phyloP scores from a whole-genome alignment of 2,329 filamentous ascomycete genomes.

The Esteya vermicola region DNA sequence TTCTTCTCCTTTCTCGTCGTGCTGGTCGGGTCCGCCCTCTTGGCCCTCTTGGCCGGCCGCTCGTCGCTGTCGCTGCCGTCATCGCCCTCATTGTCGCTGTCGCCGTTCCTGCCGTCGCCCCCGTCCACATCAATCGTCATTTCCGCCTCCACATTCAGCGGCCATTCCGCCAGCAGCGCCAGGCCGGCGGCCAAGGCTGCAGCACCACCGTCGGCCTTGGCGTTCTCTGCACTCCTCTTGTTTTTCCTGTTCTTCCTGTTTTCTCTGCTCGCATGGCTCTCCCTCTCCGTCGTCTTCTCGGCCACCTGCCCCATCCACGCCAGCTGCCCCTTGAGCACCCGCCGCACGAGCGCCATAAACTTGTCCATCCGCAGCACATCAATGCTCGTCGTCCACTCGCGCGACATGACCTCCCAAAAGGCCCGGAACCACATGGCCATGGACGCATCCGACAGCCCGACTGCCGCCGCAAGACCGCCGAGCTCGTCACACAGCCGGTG shows the following conservation, averaged over 20 bases:
- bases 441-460: slow-evolving; percentile 33
- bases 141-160: slow-evolving; percentile 20
- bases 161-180: slow-evolving; percentile 23
- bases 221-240: background rate
- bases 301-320: slow-evolving; percentile 22
- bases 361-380: slow-evolving; percentile 80
- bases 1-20: slow-evolving; percentile 20
- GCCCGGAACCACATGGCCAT: slow-evolving; percentile 38
- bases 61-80: slow-evolving; percentile 20
- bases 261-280: background rate
- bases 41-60: slow-evolving; percentile 22
- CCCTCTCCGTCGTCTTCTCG: slow-evolving; percentile 1
- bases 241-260: background rate
- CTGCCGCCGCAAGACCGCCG: slow-evolving; percentile 38
- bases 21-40: slow-evolving; percentile 24
- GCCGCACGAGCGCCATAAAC: slow-evolving; percentile 71
- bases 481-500: slow-evolving; percentile 70
- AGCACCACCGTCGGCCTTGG: slow-evolving; percentile 13
- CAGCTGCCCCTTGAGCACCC: slow-evolving; percentile 62
- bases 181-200: slow-evolving; percentile 25
- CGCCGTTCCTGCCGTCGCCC: slow-evolving; percentile 21
- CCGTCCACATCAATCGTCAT: slow-evolving; percentile 28
- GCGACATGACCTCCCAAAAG: slow-evolving; percentile 58
- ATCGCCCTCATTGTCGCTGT: no score
- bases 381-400: slow-evolving; percentile 55